Evolutionary conservation across 1,139 yeast genomes (phyloP), one percentile per base, ranked within the genome.

Genomic region (Diutina neorugosa): DNA sequence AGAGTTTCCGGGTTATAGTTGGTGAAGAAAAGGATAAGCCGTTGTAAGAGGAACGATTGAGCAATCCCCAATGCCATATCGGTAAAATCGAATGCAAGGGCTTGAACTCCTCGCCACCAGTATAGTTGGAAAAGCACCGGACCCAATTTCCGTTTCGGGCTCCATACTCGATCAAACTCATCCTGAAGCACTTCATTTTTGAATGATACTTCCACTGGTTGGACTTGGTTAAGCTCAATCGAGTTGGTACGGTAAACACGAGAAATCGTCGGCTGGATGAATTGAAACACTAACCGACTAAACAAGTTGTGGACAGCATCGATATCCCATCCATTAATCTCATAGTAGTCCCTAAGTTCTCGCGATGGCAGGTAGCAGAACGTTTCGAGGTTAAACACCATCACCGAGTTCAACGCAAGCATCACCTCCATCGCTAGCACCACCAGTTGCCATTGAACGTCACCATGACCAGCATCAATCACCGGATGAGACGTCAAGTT

Each of bases 1-100:
- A 71, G 69, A 43, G 31, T 31, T 9, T 55, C 54, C 37, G 56
- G 62, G 25, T 54, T 65, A 14, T 54, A 54, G 61, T 53, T 63
- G 58, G 58, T 68, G 63, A 82, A 82, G 59, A 72, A 80, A 51
- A 69, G 59, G 56, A 80, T 78, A 55, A 79, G 64, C 65, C 69
- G 59, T 53, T 80, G 70, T 54, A 83, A 68, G 11, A 83, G 63
- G 60, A 80, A 85, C 0, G 89, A 88, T 60, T 80, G 81, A 19
- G 74, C 66, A 57, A 78, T 79, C 4, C 76, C 69, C 9, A 80
- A 61, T 6, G 74, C 56, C 53, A 74, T 77, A 51, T 73, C 78
- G 27, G 65, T 58, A 51, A 76, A 68, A 62, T 79, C 84, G 58
- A 69, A 75, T 1, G 65, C 53, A 49, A 78, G 69, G 0, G 84